Evolutionary conservation across 768 basidiomycete species (phyloP).

Genomic region (Pholiota conissans): DNA sequence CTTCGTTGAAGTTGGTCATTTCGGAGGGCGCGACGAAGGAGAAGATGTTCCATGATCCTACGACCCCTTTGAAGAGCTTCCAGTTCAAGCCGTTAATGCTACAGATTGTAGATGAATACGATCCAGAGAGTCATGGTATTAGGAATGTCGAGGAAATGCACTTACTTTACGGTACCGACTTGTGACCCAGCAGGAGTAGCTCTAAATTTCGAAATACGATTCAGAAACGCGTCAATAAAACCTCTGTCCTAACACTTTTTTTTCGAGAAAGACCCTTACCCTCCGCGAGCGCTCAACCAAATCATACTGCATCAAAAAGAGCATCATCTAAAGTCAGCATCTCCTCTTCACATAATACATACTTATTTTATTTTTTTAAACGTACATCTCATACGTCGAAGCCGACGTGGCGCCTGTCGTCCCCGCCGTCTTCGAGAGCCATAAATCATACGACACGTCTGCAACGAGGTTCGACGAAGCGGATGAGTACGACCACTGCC

Average conservation of each 20-base stretch:
- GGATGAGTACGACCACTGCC: constrained; percentile 31
- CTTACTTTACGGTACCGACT: constrained; percentile 29
- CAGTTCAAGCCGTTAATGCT: constrained; percentile 27
- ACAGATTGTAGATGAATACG: neutral
- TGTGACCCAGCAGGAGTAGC: constrained; percentile 33
- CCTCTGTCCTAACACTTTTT: too few species aligned
- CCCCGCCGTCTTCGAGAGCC: constrained; percentile 28
- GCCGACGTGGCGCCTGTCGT: constrained; percentile 27
- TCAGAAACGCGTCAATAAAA: too few species aligned
- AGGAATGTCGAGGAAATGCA: neutral
- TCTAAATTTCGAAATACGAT: constrained; percentile 6
- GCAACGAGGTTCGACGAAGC: constrained; percentile 32
- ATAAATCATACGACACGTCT: constrained; percentile 35
- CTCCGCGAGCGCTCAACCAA: constrained; percentile 34
- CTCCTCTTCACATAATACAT: neutral
- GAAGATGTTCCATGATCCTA: constrained; percentile 32
- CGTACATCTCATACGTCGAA: constrained; percentile 33
- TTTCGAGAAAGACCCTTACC: constrained; percentile 17
- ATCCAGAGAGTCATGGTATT: too few species aligned
- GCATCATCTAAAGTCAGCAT: too few species aligned
- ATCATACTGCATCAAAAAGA: constrained; percentile 26
- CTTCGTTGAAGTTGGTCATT: constrained; percentile 33
- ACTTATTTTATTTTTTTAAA: too few species aligned
- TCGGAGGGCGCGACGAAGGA: constrained; percentile 35
- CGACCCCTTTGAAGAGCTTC: constrained; percentile 32